Evolutionary conservation across 73 alveolate genomes (phyloP), one percentile per base, ranked within the genome.

Genomic region (Paramecium caudatum): DNA sequence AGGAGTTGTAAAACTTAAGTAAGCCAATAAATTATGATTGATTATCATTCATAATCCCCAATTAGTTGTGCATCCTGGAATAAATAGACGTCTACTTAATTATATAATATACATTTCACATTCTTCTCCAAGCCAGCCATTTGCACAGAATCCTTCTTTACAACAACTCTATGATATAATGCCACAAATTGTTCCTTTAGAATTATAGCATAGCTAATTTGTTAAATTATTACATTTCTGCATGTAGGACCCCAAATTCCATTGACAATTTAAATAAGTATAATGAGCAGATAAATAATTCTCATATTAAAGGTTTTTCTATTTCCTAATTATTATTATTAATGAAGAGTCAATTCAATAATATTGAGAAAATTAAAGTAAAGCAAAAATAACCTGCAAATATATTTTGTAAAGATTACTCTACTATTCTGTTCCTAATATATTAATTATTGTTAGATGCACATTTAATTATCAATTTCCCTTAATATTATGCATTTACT

Each of bases 41-140:
- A 74, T 2, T 55, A 5, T 23, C 23, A 10, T 27, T 55, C 30
- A 49, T 55, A 19, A 23, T 23, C 80, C 30, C 80, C 80, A 55
- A 32, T 74, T 45, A 43, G 88, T 74, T 10, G 88, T 74, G 30
- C 88, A 74, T 21, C 88, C 88, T 17, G 88, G 88, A 19, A 74
- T 41, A 74, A 74, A 74, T 3, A 74, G n/a, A n/a, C n/a, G 47
- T 8, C 88, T 36, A 19, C 21, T 70, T n/a, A 19, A 15, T 17
- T 3, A 12, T 74, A 3, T 3, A 17, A 39, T 74, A 8, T 70
- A 39, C 70, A 41, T 74, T 74, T 74, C 69, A 41, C 88, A 74
- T 39, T 74, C 46, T 1, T 41, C 23, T 13, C 47, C 47, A 1
- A 43, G 0, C 25, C 48, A 74, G 21, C 34, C 47, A 37, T 41